Percentiles rank a stretch among this genome's conserved stretches.
phyloP scores from a whole-genome alignment of 2,329 filamentous ascomycete species.

The Colletotrichum cuscutae region DNA sequence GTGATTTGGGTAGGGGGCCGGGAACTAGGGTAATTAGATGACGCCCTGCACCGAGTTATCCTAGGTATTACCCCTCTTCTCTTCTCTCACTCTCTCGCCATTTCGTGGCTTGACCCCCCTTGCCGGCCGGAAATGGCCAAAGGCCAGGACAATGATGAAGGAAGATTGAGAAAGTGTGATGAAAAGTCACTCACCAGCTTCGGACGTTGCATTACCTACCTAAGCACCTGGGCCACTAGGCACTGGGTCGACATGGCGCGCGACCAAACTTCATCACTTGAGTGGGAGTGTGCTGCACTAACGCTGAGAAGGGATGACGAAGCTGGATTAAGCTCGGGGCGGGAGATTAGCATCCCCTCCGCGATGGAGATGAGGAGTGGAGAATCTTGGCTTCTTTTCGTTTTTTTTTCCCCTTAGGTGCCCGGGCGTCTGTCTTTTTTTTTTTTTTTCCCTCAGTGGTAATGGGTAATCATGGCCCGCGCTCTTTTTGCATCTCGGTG shows the following conservation, averaged over 20 bases:
- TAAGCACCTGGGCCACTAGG: background rate
- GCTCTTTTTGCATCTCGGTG: background rate
- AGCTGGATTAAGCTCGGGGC: conserved; percentile 13
- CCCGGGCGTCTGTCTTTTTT: too few relatives aligned
- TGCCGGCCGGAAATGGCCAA: background rate
- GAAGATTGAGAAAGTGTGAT: background rate
- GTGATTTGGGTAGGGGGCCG: background rate
- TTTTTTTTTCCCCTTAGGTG: background rate
- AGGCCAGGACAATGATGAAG: background rate
- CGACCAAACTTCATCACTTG: background rate
- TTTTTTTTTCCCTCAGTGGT: background rate
- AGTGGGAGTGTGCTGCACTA: background rate
- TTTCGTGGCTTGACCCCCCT: background rate
- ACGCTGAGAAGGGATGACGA: background rate
- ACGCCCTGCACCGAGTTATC: background rate
- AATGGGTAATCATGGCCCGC: too few relatives aligned
- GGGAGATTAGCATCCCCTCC: conserved; percentile 11
- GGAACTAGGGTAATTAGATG: conserved; percentile 20
- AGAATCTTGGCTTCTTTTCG: background rate
- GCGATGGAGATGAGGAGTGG: conserved; percentile 15
- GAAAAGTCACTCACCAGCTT: conserved; percentile 12
- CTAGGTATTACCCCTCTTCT: conserved; percentile 16
- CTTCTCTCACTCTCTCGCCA: background rate
- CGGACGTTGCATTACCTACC: background rate
- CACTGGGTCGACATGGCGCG: background rate